Evolutionary conservation across 2,329 filamentous ascomycete species (phyloP).

Genomic region (Penicillium sp.): DNA sequence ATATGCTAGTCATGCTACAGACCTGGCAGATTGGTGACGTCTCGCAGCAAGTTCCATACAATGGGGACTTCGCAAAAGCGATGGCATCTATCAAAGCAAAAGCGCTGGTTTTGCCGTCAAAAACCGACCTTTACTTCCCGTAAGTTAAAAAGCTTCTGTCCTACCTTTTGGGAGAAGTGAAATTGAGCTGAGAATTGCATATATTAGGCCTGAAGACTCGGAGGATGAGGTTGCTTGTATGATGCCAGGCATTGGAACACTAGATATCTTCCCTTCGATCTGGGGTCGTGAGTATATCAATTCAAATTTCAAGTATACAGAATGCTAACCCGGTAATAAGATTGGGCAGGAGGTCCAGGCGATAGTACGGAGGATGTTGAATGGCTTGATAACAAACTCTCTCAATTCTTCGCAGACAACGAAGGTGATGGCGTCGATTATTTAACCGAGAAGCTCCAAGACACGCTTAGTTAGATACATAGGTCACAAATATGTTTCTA

Average conservation of each 20-base stretch:
- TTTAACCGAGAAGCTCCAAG: constrained; percentile 7
- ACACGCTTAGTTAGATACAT: not conserved
- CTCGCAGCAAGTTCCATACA: constrained; percentile 66
- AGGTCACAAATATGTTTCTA: too few species aligned
- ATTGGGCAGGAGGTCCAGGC: constrained; percentile 67
- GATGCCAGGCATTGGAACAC: constrained; percentile 56
- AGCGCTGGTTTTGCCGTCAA: constrained; percentile 66
- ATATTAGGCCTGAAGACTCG: constrained; percentile 66
- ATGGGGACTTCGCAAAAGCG: constrained; percentile 63
- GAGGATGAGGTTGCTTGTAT: constrained; percentile 68
- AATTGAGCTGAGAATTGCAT: not conserved
- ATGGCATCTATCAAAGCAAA: constrained; percentile 70
- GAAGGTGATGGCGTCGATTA: not conserved
- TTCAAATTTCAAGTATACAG: not conserved
- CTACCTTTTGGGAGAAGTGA: not conserved
- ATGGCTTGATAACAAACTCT: constrained; percentile 66
- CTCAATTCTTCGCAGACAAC: constrained; percentile 48
- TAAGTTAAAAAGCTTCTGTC: constrained; percentile 36
- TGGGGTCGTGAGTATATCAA: constrained; percentile 58
- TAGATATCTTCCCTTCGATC: constrained; percentile 58
- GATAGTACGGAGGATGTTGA: constrained; percentile 67
- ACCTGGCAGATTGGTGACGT: constrained; percentile 76
- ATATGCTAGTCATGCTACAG: constrained; percentile 70
- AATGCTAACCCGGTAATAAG: constrained; percentile 25
- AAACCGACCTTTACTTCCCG: constrained; percentile 80